Conservation (phyloP, 2,329 filamentous ascomycete species). For the Mycocentrospora acerina region DNA sequence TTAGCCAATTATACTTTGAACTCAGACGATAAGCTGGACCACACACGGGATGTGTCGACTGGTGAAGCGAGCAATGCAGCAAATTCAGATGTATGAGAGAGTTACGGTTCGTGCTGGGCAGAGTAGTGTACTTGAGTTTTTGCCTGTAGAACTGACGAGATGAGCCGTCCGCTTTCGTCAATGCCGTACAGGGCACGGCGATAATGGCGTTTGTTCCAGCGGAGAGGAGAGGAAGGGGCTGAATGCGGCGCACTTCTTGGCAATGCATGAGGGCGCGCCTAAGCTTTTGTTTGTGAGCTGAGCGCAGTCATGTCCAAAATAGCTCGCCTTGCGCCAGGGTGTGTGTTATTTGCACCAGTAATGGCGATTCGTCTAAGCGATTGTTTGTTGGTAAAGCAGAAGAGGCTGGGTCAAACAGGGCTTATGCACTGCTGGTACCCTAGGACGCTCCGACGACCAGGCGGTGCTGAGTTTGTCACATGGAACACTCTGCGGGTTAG, state of each 20-base stretch:
- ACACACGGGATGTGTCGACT: no score
- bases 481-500: not conserved
- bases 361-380: constrained; percentile 2
- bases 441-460: constrained; percentile 15
- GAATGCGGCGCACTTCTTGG: constrained; percentile 16
- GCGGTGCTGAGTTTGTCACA: constrained; percentile 16
- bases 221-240: constrained; percentile 11
- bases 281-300: constrained; percentile 12
- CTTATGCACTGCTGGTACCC: constrained; percentile 10
- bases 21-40: no score
- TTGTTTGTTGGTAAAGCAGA: constrained; percentile 6
- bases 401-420: no score
- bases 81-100: not conserved
- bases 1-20: no score
- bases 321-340: constrained; percentile 10
- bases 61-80: not conserved
- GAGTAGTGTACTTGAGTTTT: not conserved
- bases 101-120: not conserved
- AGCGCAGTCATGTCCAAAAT: constrained; percentile 20
- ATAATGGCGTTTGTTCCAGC: constrained; percentile 1
- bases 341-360: constrained; percentile 5
- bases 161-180: not conserved
- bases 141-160: not conserved
- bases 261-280: constrained; percentile 9
- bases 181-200: constrained; percentile 1